Evolutionary conservation across 129 eudicot genomes (phyloP).

Genomic region (Pseudognaphalium luteoalbum): DNA sequence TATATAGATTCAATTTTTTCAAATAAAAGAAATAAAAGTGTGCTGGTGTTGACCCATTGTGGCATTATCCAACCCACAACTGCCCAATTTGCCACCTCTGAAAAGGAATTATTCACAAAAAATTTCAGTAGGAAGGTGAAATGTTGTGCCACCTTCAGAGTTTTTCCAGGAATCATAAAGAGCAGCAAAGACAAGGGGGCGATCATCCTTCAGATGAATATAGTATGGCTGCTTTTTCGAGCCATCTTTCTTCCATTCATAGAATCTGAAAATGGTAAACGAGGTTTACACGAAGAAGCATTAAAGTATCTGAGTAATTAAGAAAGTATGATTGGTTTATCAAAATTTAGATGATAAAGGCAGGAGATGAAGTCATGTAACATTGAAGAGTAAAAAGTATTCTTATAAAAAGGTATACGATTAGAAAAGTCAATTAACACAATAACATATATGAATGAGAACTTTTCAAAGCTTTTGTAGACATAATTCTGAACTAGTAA

Average conservation of each 20-base stretch:
- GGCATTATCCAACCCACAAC: not conserved
- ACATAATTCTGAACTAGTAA: not conserved
- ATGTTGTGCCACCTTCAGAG: slow-evolving; percentile 64
- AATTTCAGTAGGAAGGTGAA: not conserved
- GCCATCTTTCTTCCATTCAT: slow-evolving; percentile 97
- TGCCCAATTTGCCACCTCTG: not conserved
- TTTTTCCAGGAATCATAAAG: slow-evolving; percentile 93
- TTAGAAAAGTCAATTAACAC: slow-evolving; percentile 9
- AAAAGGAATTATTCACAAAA: not conserved
- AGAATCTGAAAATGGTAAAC: slow-evolving; percentile 58
- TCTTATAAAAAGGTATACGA: no score
- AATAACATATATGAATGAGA: not conserved
- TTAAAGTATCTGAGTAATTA: not conserved
- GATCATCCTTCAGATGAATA: slow-evolving; percentile 78
- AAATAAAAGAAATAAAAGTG: not conserved
- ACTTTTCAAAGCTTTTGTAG: not conserved
- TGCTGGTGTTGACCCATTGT: not conserved
- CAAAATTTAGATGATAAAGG: not conserved
- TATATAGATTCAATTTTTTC: not conserved
- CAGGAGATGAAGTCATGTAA: not conserved
- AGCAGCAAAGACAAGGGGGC: slow-evolving; percentile 93
- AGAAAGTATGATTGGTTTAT: not conserved
- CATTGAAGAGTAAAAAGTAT: not conserved
- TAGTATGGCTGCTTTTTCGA: slow-evolving; percentile 91
- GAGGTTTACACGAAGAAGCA: slow-evolving; percentile 1